Evolutionary conservation across 768 basidiomycete species (phyloP).

Genomic region (Boletus subparvulus): DNA sequence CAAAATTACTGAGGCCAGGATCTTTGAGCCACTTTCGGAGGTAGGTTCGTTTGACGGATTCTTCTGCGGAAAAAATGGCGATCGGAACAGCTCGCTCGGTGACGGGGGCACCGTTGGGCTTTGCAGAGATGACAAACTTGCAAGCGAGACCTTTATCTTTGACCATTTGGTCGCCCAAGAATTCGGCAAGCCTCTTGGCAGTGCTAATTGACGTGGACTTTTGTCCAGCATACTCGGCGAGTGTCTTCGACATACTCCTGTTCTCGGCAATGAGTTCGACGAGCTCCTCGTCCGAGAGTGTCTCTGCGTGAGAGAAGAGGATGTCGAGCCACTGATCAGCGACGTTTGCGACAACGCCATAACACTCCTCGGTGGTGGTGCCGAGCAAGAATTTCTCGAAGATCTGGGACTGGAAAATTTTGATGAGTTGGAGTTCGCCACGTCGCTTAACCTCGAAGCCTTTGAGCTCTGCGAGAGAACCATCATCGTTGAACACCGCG

Average conservation of each 20-base stretch:
- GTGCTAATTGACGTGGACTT: conserved; percentile 99
- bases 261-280: conserved; percentile 99
- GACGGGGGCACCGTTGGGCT: conserved; percentile 89
- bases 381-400: conserved; percentile 98
- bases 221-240: conserved; percentile 93
- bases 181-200: conserved; percentile 91
- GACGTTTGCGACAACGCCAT: conserved; percentile 87
- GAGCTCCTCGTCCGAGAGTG: conserved; percentile 84
- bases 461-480: conserved; percentile 95
- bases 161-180: conserved; percentile 97
- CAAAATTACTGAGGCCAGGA: conserved; percentile 80
- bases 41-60: conserved; percentile 83
- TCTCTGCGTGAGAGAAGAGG: conserved; percentile 83
- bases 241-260: conserved; percentile 93
- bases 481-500: conserved; percentile 98
- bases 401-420: conserved; percentile 98
- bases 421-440: conserved; percentile 97
- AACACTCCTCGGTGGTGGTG: conserved; percentile 91
- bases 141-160: conserved; percentile 99
- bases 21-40: conserved; percentile 98
- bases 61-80: conserved; percentile 96
- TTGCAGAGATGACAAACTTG: conserved; percentile 97
- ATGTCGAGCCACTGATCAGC: conserved; percentile 98
- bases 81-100: conserved; percentile 96
- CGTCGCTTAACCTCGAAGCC: conserved; percentile 99